Percentiles rank a stretch among this genome's conserved stretches.
Conservation (phyloP, 352 stramenopile species). For the Stephanocyclus meneghinianus region DNA sequence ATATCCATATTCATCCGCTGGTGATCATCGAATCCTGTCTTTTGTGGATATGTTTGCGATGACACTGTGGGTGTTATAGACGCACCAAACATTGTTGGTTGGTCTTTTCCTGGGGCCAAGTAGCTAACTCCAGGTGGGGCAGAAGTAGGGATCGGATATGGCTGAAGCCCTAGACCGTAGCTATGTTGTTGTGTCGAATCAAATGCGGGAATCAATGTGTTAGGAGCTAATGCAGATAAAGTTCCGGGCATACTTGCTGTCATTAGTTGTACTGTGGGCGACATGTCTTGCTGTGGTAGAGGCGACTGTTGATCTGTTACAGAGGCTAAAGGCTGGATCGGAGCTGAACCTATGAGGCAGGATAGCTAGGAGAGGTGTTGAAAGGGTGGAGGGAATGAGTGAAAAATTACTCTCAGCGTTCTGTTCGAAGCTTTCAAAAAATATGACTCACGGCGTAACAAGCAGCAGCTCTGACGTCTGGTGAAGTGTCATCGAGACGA, state of each 20-base stretch:
- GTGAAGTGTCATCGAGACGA: constrained; percentile 85
- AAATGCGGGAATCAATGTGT: not conserved
- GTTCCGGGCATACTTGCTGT: constrained; percentile 4
- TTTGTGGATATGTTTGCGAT: constrained; percentile 11
- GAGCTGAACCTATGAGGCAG: constrained; percentile 85
- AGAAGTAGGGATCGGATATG: not conserved
- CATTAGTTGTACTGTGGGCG: constrained; percentile 22
- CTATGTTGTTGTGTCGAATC: not conserved
- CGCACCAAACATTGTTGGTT: constrained; percentile 38
- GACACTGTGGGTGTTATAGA: constrained; percentile 6
- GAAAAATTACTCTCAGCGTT: too few species aligned
- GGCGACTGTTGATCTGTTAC: constrained; percentile 29
- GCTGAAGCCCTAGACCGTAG: constrained; percentile 13
- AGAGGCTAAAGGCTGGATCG: constrained; percentile 17
- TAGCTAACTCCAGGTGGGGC: constrained; percentile 11
- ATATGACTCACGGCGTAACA: constrained; percentile 83
- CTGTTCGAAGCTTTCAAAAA: too few species aligned
- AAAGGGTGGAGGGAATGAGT: too few species aligned
- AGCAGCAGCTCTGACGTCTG: constrained; percentile 90
- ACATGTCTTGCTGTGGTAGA: constrained; percentile 26
- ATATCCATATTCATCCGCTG: constrained; percentile 51
- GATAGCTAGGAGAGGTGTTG: constrained; percentile 68
- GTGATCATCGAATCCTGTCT: constrained; percentile 41
- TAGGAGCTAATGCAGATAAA: constrained; percentile 1
- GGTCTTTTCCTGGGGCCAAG: constrained; percentile 21